phyloP scores from a whole-genome alignment of 176 grass and related monocot genomes.

The Oryza rufipogon region DNA sequence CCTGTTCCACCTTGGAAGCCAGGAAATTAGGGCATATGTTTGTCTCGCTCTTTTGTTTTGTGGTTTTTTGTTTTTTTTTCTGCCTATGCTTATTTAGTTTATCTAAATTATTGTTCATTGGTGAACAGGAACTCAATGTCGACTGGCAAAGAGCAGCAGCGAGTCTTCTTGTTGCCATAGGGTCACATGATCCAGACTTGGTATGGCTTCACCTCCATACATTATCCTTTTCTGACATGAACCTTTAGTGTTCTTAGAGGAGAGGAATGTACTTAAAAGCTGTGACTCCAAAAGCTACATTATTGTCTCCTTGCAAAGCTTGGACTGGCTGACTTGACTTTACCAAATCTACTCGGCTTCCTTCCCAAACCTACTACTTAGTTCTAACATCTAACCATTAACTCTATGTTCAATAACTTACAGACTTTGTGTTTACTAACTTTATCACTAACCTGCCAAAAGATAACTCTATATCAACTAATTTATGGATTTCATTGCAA shows the following conservation, averaged over 20 bases:
- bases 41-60: neutral
- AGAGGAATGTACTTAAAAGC: too few relatives aligned
- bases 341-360: neutral
- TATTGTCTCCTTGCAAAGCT: neutral
- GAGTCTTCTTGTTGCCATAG: constrained; percentile 89
- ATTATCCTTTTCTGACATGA: constrained; percentile 5
- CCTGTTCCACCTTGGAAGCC: neutral
- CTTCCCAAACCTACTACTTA: neutral
- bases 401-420: too few relatives aligned
- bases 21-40: neutral
- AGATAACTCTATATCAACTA: too few relatives aligned
- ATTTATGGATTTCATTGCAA: too few relatives aligned
- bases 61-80: constrained; percentile 29
- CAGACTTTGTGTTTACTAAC: too few relatives aligned
- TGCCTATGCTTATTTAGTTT: constrained; percentile 24
- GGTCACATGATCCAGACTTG: constrained; percentile 86
- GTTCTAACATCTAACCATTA: too few relatives aligned
- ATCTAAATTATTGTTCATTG: constrained; percentile 40
- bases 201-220: constrained; percentile 43
- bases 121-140: constrained; percentile 72
- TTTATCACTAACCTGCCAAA: too few relatives aligned
- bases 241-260: neutral
- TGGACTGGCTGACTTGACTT: neutral
- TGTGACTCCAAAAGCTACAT: neutral
- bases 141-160: constrained; percentile 97